Conservation (phyloP, 345 rosid species). For the Populus alba region DNA sequence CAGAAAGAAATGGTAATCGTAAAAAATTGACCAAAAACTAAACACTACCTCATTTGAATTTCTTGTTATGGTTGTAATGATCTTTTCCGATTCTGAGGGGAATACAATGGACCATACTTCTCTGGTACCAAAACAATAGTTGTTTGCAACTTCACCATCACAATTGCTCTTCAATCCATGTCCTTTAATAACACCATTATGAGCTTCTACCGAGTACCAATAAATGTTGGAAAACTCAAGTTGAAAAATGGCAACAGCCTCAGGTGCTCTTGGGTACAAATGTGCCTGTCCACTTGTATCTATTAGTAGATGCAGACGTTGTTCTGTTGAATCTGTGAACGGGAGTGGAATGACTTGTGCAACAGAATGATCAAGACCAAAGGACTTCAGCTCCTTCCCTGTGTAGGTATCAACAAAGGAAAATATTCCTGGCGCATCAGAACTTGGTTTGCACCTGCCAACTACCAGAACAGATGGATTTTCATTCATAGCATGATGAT, state of each 20-base stretch:
- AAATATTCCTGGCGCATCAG: conserved; percentile 61
- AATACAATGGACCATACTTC: conserved; percentile 88
- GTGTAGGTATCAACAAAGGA: conserved; percentile 85
- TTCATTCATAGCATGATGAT: conserved; percentile 93
- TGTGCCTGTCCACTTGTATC: conserved; percentile 61
- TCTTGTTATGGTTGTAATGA: conserved; percentile 62
- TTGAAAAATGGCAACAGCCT: conserved; percentile 62
- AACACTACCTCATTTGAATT: conserved; percentile 73
- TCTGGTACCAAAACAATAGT: conserved; percentile 74
- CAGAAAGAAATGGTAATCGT: not conserved
- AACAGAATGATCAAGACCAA: conserved; percentile 62
- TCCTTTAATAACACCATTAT: conserved; percentile 70
- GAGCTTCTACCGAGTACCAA: conserved; percentile 84
- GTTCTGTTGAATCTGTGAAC: conserved; percentile 84
- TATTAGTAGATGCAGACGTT: conserved; percentile 76
- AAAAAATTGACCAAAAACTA: not conserved
- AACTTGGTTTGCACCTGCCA: conserved; percentile 63
- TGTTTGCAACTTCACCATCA: conserved; percentile 51
- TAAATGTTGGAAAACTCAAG: conserved; percentile 69
- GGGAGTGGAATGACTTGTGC: conserved; percentile 83
- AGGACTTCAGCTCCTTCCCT: conserved; percentile 64
- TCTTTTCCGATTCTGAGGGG: conserved; percentile 87
- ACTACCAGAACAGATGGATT: conserved; percentile 89
- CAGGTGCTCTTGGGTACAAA: conserved; percentile 79
- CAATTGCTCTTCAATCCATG: conserved; percentile 64